phyloP scores from a whole-genome alignment of 257 asterid genomes.

The Solanum gandarillasii region DNA sequence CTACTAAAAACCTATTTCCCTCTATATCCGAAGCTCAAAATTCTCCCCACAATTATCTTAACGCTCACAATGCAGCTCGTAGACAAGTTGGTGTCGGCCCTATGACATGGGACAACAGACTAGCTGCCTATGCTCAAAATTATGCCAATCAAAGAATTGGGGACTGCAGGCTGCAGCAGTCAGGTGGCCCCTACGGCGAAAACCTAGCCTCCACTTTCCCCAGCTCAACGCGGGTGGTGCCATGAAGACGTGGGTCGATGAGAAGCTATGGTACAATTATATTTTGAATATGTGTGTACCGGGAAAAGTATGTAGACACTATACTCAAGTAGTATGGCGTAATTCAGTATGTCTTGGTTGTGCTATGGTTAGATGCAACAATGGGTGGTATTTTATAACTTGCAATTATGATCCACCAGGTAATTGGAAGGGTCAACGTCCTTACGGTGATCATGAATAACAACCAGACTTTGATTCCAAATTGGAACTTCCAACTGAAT shows the following conservation, averaged over 20 bases:
- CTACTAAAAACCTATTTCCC: background rate
- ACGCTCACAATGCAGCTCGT: conserved; percentile 35
- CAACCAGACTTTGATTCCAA: no score
- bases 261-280: conserved; percentile 14
- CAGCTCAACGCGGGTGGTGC: conserved; percentile 15
- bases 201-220: conserved; percentile 26
- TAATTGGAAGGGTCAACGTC: conserved; percentile 2
- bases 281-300: no score
- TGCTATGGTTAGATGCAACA: no score
- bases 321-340: conserved; percentile 10
- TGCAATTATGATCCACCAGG: background rate
- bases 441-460: background rate
- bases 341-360: background rate
- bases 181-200: conserved; percentile 28
- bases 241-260: conserved; percentile 23
- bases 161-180: conserved; percentile 32
- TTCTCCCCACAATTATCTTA: conserved; percentile 23
- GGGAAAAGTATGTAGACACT: background rate
- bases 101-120: conserved; percentile 27
- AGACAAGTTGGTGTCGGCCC: conserved; percentile 23
- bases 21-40: conserved; percentile 17
- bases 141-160: conserved; percentile 24
- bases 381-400: no score
- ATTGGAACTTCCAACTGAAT: no score
- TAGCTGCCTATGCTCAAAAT: conserved; percentile 30